A percentile compares a stretch with the other conserved stretches of the same genome.
These are phyloP conservation scores for Nannochloropsis gaditana DNA, from an alignment of 108 stramenopile genomes.

Conservation along the genomic window DNA sequence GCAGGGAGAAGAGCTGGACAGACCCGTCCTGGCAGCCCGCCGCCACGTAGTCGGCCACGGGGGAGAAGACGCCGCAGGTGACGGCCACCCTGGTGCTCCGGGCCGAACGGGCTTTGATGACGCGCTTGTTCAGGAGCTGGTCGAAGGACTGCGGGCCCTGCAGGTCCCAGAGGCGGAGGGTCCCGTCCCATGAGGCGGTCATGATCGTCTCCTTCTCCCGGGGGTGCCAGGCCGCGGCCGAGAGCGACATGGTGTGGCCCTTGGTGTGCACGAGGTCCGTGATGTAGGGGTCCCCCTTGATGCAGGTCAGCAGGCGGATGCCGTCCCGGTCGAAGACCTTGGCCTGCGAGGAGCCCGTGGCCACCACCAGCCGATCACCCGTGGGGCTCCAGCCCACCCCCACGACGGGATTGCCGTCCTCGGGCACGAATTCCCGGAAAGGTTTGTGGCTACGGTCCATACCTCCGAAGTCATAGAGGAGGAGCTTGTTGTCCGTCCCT, in stretches of 20 bases:
- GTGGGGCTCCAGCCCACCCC: slow-evolving; percentile 46
- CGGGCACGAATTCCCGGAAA: slow-evolving; percentile 50
- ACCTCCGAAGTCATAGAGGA: slow-evolving; percentile 56
- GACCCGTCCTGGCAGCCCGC: slow-evolving; percentile 44
- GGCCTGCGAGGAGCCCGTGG: slow-evolving; percentile 54
- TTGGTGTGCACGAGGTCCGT: slow-evolving; percentile 53
- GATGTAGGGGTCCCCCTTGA: slow-evolving; percentile 52
- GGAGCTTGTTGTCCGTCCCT: slow-evolving; percentile 54
- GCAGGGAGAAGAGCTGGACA: slow-evolving; percentile 24
- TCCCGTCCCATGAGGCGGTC: slow-evolving; percentile 49
- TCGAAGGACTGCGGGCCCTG: slow-evolving; percentile 51
- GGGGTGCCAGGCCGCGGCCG: slow-evolving; percentile 56
- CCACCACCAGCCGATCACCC: slow-evolving; percentile 50
- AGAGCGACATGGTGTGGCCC: slow-evolving; percentile 54
- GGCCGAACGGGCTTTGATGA: slow-evolving; percentile 34
- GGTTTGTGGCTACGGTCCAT: slow-evolving; percentile 50
- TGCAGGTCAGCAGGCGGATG: slow-evolving; percentile 45
- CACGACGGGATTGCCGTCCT: slow-evolving; percentile 54
- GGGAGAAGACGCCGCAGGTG: slow-evolving; percentile 35
- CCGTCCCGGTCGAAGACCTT: slow-evolving; percentile 57
- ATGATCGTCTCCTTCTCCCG: slow-evolving; percentile 43
- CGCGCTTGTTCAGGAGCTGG: slow-evolving; percentile 49
- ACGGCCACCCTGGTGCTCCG: slow-evolving; percentile 31
- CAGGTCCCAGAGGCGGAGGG: slow-evolving; percentile 54
- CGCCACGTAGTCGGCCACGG: slow-evolving; percentile 32